Conservation (phyloP, 1,284 basidiomycete species). For the Xerocomus nothofagi region DNA sequence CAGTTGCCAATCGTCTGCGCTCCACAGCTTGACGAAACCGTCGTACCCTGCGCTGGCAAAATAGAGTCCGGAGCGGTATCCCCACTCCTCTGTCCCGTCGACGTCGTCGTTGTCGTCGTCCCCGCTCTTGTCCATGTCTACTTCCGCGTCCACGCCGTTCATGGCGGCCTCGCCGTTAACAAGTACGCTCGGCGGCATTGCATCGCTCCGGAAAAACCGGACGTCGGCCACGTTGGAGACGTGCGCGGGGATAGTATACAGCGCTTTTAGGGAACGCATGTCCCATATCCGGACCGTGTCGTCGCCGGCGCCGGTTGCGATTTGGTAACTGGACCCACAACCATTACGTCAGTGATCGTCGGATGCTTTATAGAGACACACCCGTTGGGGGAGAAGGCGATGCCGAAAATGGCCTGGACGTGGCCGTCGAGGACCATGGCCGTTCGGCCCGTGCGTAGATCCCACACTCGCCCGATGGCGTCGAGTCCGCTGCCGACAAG, state of each 20-base stretch:
- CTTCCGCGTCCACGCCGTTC: constrained; percentile 28
- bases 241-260: constrained; percentile 98
- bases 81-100: constrained; percentile 54
- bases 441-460: constrained; percentile 90
- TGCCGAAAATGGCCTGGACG: constrained; percentile 88
- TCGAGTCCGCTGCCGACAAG: constrained; percentile 76
- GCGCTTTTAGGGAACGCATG: constrained; percentile 84
- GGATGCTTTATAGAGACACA: constrained; percentile 39
- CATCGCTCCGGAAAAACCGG: constrained; percentile 81
- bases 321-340: constrained; percentile 73
- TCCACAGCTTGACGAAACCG: constrained; percentile 94
- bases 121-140: constrained; percentile 30
- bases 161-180: constrained; percentile 39
- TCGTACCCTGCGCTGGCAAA: constrained; percentile 95
- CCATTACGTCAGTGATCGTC: constrained; percentile 16
- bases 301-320: constrained; percentile 95
- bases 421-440: constrained; percentile 99
- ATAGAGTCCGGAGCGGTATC: constrained; percentile 84
- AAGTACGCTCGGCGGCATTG: constrained; percentile 32
- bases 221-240: constrained; percentile 93
- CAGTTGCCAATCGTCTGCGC: constrained; percentile 97
- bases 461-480: constrained; percentile 97
- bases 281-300: constrained; percentile 99
- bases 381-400: constrained; percentile 96
- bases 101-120: constrained; percentile 34